Conservation (phyloP, 2,329 filamentous ascomycete genomes). For the Aspergillus jensenii region DNA sequence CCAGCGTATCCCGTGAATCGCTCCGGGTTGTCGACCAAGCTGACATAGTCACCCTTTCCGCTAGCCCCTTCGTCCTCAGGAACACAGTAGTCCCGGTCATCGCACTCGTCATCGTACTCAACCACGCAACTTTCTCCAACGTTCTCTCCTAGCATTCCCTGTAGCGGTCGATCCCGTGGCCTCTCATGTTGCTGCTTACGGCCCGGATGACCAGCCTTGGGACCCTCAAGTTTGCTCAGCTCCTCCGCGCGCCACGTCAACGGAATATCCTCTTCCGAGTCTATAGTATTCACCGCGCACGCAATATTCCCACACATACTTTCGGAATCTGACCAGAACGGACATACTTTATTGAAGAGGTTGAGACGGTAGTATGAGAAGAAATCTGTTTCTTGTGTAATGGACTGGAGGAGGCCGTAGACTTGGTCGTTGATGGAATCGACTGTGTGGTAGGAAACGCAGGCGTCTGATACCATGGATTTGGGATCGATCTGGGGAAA, state of each 20-base stretch:
- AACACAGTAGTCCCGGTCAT: conserved; percentile 94
- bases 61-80: conserved; percentile 87
- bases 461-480: conserved; percentile 89
- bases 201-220: conserved; percentile 83
- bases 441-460: conserved; percentile 88
- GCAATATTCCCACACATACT: conserved; percentile 97
- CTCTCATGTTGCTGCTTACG: conserved; percentile 70
- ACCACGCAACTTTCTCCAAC: conserved; percentile 96
- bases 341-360: conserved; percentile 89
- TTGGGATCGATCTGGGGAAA: conserved; percentile 73
- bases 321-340: conserved; percentile 92
- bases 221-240: conserved; percentile 87
- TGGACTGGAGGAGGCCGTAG: conserved; percentile 72
- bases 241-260: conserved; percentile 88
- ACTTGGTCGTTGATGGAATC: conserved; percentile 78
- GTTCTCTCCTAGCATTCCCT: conserved; percentile 77
- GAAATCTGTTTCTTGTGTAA: conserved; percentile 89
- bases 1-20: conserved; percentile 93
- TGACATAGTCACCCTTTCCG: conserved; percentile 94
- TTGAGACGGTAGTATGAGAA: conserved; percentile 97
- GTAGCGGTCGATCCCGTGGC: conserved; percentile 68
- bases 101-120: conserved; percentile 95
- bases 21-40: conserved; percentile 88
- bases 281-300: conserved; percentile 90
- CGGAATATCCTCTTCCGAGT: conserved; percentile 93